These are phyloP conservation scores for Fusarium nelsonii DNA, from an alignment of 2,329 filamentous ascomycete genomes.

Conservation along the genomic window DNA sequence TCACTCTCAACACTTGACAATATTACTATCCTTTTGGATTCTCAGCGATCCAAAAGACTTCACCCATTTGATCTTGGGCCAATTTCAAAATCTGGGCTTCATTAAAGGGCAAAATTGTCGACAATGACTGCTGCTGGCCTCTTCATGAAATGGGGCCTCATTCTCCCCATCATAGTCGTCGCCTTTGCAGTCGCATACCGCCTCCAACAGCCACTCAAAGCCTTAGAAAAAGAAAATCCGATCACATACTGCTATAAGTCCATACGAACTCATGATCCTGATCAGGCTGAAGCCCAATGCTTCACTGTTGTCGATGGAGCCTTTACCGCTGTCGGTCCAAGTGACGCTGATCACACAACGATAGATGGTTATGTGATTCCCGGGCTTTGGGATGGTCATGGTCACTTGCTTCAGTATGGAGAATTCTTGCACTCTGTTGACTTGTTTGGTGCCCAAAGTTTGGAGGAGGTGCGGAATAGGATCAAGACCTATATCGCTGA, in stretches of 20 bases:
- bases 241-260: constrained; percentile 57
- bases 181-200: constrained; percentile 52
- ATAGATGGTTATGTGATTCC: constrained; percentile 69
- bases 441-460: constrained; percentile 69
- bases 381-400: constrained; percentile 78
- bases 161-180: constrained; percentile 50
- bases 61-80: not conserved
- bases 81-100: not conserved
- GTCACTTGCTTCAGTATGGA: constrained; percentile 74
- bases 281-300: constrained; percentile 60
- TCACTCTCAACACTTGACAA: constrained; percentile 16
- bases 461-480: constrained; percentile 66
- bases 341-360: constrained; percentile 42
- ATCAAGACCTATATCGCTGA: constrained; percentile 63
- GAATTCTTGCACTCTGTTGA: constrained; percentile 76
- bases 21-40: not conserved
- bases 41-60: not conserved
- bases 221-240: constrained; percentile 5
- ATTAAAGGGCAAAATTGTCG: not conserved
- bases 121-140: constrained; percentile 27
- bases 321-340: constrained; percentile 63
- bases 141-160: constrained; percentile 48
- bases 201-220: constrained; percentile 46
- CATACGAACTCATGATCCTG: constrained; percentile 54
- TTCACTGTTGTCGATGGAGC: constrained; percentile 66